phyloP scores from a whole-genome alignment of 306 rosid genomes.

The Quillaja saponaria region DNA sequence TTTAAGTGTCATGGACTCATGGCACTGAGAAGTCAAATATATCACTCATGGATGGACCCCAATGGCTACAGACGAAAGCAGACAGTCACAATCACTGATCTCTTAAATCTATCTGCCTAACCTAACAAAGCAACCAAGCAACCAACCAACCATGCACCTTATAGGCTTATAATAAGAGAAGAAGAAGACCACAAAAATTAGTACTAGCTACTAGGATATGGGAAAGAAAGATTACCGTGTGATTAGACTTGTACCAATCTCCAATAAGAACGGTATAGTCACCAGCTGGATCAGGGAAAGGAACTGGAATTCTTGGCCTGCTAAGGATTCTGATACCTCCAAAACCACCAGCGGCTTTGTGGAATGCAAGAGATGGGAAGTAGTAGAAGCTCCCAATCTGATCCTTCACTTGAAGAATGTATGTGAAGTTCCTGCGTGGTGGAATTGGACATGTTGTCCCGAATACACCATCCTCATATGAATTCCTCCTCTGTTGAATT shows the following conservation, averaged over 20 bases:
- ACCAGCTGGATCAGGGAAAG: constrained; percentile 82
- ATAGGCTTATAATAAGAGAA: too few relatives aligned
- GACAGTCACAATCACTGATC: too few relatives aligned
- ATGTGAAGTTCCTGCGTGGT: constrained; percentile 84
- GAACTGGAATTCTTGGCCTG: constrained; percentile 92
- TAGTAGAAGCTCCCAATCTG: constrained; percentile 94
- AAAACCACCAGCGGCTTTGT: constrained; percentile 96
- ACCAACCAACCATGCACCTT: too few relatives aligned
- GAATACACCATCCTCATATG: constrained; percentile 78
- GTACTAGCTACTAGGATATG: too few relatives aligned
- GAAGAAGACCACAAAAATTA: too few relatives aligned
- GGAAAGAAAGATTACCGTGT: constrained; percentile 56
- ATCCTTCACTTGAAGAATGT: constrained; percentile 94
- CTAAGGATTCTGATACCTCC: constrained; percentile 96
- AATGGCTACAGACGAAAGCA: too few relatives aligned
- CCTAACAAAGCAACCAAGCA: too few relatives aligned
- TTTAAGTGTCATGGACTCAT: too few relatives aligned
- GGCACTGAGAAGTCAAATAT: too few relatives aligned
- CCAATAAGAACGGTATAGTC: constrained; percentile 91
- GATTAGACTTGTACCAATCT: constrained; percentile 88
- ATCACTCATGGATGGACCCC: too few relatives aligned
- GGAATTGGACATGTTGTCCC: constrained; percentile 99
- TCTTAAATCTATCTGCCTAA: too few relatives aligned
- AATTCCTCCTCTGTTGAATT: constrained; percentile 84
- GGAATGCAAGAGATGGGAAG: constrained; percentile 90